phyloP scores from a whole-genome alignment of 331 rosid species.

The Ulmus americana region DNA sequence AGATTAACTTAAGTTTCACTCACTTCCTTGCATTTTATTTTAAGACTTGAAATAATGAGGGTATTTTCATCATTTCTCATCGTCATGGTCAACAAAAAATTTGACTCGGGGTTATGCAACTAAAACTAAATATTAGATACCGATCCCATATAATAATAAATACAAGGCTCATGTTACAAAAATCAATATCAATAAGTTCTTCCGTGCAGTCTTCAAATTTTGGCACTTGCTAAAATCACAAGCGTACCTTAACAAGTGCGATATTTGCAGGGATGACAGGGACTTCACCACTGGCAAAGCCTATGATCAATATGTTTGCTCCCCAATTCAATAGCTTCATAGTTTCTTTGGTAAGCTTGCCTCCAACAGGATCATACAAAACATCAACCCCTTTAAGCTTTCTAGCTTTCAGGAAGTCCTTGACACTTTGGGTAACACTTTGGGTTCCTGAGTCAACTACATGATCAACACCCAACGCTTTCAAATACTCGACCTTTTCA shows the following conservation, averaged over 20 bases:
- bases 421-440: slow-evolving; percentile 61
- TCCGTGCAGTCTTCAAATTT: slow-evolving; percentile 10
- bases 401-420: slow-evolving; percentile 55
- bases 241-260: slow-evolving; percentile 80
- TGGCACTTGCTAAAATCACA: slow-evolving; percentile 3
- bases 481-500: slow-evolving; percentile 72
- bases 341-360: slow-evolving; percentile 68
- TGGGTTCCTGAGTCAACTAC: slow-evolving; percentile 66
- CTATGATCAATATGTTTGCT: slow-evolving; percentile 76
- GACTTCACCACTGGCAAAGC: slow-evolving; percentile 89
- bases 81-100: no score
- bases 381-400: slow-evolving; percentile 87
- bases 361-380: slow-evolving; percentile 92
- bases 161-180: no score
- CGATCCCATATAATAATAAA: no score
- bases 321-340: slow-evolving; percentile 85
- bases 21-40: no score
- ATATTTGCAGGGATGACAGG: slow-evolving; percentile 89
- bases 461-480: slow-evolving; percentile 70
- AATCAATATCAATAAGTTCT: not conserved
- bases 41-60: no score
- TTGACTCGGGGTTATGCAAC: no score
- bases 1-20: no score
- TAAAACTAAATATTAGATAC: no score
- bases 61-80: no score